phyloP scores from a whole-genome alignment of 1,139 yeast species.

The Pichia sp. region DNA sequence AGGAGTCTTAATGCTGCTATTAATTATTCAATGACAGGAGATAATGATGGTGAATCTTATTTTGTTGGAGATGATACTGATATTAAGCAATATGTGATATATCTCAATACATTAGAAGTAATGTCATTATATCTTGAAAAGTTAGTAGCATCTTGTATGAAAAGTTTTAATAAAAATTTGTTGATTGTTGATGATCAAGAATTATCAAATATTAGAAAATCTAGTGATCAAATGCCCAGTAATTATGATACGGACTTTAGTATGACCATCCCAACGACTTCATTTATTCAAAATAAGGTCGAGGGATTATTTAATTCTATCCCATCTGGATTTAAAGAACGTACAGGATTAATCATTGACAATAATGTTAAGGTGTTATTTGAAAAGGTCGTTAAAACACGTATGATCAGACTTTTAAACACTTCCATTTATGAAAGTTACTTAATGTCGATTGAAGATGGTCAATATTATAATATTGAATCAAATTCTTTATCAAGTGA shows the following conservation, averaged over 20 bases:
- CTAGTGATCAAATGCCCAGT: conserved; percentile 13
- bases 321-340: conserved; percentile 35
- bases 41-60: conserved; percentile 28
- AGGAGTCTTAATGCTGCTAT: conserved; percentile 30
- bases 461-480: conserved; percentile 25
- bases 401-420: conserved; percentile 41
- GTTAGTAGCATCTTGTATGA: conserved; percentile 32
- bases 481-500: conserved; percentile 25
- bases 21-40: conserved; percentile 26
- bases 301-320: conserved; percentile 29
- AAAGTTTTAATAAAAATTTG: conserved; percentile 21
- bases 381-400: conserved; percentile 50
- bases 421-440: conserved; percentile 54
- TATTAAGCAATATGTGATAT: conserved; percentile 43
- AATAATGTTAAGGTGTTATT: conserved; percentile 53
- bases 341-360: conserved; percentile 42
- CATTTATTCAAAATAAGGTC: conserved; percentile 22
- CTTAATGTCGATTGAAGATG: conserved; percentile 28
- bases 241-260: conserved; percentile 16
- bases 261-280: conserved; percentile 17
- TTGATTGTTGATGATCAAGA: conserved; percentile 29
- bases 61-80: conserved; percentile 30
- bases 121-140: conserved; percentile 51
- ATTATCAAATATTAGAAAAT: conserved; percentile 17
- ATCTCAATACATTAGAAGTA: conserved; percentile 48